phyloP scores from a whole-genome alignment of 305 asterid species.

The Fraxinus sp. region DNA sequence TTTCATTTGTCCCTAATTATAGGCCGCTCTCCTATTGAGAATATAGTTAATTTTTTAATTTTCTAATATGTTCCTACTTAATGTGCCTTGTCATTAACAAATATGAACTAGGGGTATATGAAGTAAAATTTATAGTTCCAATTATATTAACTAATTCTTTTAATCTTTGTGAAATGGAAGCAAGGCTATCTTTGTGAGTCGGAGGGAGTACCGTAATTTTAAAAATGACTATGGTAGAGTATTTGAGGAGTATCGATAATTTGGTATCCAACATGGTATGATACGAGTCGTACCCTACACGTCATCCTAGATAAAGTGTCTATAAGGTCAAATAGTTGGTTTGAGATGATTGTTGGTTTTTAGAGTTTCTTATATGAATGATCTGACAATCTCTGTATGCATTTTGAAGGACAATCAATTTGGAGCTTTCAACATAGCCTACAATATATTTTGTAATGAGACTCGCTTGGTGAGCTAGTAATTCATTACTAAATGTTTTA shows the following conservation, averaged over 20 bases:
- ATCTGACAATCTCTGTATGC: slow-evolving; percentile 24
- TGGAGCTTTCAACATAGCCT: slow-evolving; percentile 46
- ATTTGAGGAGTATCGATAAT: background rate
- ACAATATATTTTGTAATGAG: slow-evolving; percentile 42
- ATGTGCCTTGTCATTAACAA: background rate
- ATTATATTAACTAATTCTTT: background rate
- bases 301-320: background rate
- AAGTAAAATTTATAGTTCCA: background rate
- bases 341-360: slow-evolving; percentile 1
- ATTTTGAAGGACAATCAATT: slow-evolving; percentile 49
- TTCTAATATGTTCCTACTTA: background rate
- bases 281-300: background rate
- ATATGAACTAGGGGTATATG: background rate
- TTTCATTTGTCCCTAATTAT: background rate
- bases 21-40: background rate
- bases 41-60: background rate
- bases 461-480: slow-evolving; percentile 54
- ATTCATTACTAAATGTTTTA: slow-evolving; percentile 13
- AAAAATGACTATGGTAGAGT: background rate
- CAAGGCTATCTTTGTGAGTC: background rate
- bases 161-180: background rate
- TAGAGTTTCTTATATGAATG: slow-evolving; percentile 17
- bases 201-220: background rate
- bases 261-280: background rate
- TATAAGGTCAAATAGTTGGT: background rate